Evolutionary conservation across 306 rosid species (phyloP), one percentile per base, ranked within the genome.

Genomic region (Rosa rugosa): DNA sequence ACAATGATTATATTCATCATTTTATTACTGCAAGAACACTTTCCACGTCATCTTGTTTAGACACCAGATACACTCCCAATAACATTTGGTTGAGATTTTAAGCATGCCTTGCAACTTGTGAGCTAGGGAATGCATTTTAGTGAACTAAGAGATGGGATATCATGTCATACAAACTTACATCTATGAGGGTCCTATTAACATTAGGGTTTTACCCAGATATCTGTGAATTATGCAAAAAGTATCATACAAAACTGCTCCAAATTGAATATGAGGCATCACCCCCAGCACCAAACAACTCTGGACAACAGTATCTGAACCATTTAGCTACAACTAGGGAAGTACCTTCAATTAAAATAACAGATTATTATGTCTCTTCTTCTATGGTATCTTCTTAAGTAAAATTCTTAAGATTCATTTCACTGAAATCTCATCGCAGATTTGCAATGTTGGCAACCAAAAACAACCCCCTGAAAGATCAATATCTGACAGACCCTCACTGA

Each of bases 271-370:
- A n/a, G 25, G 5, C 6, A 56, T 56, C 62, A n/a, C 12, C 62
- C 63, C 63, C 63, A n/a, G 38, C 38, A 38, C 8, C 38, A 60
- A 60, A 60, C 66, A 60, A 60, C 63, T 56, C 63, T 9, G 13
- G 63, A 56, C 27, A 56, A 56, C 31, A 56, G 16, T 59, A 59
- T 59, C 65, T 59, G 65, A 59, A 59, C 65, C 65, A n/a, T 54
- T n/a, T 60, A 60, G 17, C 38, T 60, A 60, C 64, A 57, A 57
- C 64, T 23, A 25, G 40, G 66, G 18, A 25, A 6, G 67, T 25
- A 25, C 40, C 18, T 62, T 62, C 67, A 62, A 25, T 62, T 62
- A 62, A 44, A 25, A 62, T 25, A 25, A 25, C 67, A 25, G 9
- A 11, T 27, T 5, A 25, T 25, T 62, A 59, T 62, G 67, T 27